Evolutionary conservation across 2,329 filamentous ascomycete genomes (phyloP).

Genomic region (Aspergillus cejpii): DNA sequence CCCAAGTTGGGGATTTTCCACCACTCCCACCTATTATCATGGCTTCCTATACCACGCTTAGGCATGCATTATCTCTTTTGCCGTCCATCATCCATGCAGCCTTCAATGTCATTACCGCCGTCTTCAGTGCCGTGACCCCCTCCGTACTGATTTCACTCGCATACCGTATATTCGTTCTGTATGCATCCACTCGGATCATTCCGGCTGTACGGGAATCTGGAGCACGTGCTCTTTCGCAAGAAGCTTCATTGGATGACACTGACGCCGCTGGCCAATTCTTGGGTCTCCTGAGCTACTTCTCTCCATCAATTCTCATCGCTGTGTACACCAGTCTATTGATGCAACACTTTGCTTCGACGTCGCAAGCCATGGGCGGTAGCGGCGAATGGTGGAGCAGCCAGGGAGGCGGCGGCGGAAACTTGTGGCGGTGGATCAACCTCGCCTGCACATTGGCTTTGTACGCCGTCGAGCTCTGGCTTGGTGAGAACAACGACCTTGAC

Average conservation of each 20-base stretch:
- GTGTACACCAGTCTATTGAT: slow-evolving; percentile 93
- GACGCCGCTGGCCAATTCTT: slow-evolving; percentile 75
- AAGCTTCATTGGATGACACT: slow-evolving; percentile 76
- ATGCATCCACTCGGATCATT: slow-evolving; percentile 91
- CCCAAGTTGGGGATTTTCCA: slow-evolving; percentile 69
- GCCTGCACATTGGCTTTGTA: slow-evolving; percentile 84
- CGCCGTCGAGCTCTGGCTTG: slow-evolving; percentile 80
- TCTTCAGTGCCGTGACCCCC: slow-evolving; percentile 90
- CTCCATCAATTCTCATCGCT: slow-evolving; percentile 85
- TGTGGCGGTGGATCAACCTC: slow-evolving; percentile 91
- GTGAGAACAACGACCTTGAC: slow-evolving; percentile 65
- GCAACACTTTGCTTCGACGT: slow-evolving; percentile 83
- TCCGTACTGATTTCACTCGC: slow-evolving; percentile 92
- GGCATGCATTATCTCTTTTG: slow-evolving; percentile 76
- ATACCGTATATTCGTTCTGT: slow-evolving; percentile 91
- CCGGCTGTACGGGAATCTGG: slow-evolving; percentile 85
- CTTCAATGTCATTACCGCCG: slow-evolving; percentile 79
- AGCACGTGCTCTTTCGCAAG: slow-evolving; percentile 72
- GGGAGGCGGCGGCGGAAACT: slow-evolving; percentile 75
- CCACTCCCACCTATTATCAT: slow-evolving; percentile 97
- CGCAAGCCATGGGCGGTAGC: slow-evolving; percentile 52
- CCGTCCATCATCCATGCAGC: slow-evolving; percentile 76
- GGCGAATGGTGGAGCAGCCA: slow-evolving; percentile 77
- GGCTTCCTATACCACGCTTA: slow-evolving; percentile 89
- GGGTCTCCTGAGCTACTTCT: slow-evolving; percentile 85